These are phyloP conservation scores for Sugiyamaella marilandica DNA, from an alignment of 805 yeast species.

Conservation along the genomic window DNA sequence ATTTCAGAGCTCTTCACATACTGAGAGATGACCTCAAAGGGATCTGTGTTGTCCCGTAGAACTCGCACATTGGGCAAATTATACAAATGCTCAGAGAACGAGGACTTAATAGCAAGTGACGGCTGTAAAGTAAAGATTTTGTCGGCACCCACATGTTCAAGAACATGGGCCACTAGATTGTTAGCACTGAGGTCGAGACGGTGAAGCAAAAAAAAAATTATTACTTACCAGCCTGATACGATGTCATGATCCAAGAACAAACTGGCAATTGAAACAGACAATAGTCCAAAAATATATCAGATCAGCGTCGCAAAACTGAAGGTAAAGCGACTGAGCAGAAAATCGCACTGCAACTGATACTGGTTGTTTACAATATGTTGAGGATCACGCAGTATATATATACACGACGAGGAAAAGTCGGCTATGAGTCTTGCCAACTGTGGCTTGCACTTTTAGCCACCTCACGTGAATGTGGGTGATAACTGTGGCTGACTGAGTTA, in stretches of 20 bases:
- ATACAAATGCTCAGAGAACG: constrained; percentile 28
- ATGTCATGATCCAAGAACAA: background rate
- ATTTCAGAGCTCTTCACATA: constrained; percentile 23
- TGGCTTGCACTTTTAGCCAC: background rate
- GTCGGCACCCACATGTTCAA: constrained; percentile 29
- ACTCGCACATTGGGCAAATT: constrained; percentile 21
- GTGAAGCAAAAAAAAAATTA: background rate
- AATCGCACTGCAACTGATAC: background rate
- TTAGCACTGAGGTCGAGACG: background rate
- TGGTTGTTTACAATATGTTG: background rate
- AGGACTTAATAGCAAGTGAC: constrained; percentile 40
- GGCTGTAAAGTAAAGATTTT: constrained; percentile 44
- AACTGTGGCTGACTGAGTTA: background rate
- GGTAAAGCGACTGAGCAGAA: background rate
- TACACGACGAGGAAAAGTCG: background rate
- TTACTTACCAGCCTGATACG: constrained; percentile 4
- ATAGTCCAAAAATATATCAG: background rate
- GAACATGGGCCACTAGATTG: constrained; percentile 32
- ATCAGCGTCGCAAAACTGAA: background rate
- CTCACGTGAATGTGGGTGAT: constrained; percentile 7
- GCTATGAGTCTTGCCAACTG: background rate
- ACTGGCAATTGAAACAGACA: background rate
- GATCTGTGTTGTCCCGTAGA: constrained; percentile 48
- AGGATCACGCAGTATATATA: background rate
- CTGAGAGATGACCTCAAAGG: constrained; percentile 43